Percentiles rank a stretch among this genome's conserved stretches.
phyloP scores from a whole-genome alignment of 2,329 filamentous ascomycete species.

The Trichoderma koningiopsis region DNA sequence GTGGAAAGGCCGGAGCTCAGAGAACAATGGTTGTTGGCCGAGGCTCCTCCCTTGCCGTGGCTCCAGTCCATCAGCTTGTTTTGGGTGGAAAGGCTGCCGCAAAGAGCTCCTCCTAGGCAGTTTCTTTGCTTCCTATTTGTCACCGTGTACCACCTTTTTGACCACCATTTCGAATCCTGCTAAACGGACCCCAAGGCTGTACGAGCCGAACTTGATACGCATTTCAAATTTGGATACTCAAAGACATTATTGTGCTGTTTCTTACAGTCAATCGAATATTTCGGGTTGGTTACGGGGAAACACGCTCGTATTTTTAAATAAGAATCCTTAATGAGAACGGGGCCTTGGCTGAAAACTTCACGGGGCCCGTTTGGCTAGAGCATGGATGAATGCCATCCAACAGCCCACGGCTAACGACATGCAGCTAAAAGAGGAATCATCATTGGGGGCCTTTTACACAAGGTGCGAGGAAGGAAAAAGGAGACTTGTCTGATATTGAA shows the following conservation, averaged over 20 bases:
- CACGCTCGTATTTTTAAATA: background rate
- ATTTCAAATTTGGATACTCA: background rate
- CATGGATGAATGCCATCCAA: background rate
- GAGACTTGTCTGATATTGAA: background rate
- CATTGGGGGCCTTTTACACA: background rate
- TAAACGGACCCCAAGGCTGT: background rate
- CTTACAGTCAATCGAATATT: background rate
- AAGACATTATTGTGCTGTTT: background rate
- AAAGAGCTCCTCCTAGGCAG: background rate
- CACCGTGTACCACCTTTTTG: background rate
- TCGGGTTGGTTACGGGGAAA: background rate
- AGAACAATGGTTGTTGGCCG: background rate
- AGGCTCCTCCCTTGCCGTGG: background rate
- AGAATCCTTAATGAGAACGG: background rate
- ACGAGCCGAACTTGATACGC: background rate
- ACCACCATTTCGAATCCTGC: background rate
- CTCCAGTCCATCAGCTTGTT: background rate
- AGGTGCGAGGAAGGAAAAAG: background rate
- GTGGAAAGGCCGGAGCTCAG: background rate
- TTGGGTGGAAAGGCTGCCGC: background rate
- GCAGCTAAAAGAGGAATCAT: background rate
- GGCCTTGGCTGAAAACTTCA: background rate
- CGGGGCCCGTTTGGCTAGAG: background rate
- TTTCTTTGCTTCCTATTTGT: constrained; percentile 2
- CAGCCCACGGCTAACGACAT: background rate